phyloP scores from a whole-genome alignment of 2,329 filamentous ascomycete genomes.

The Claviceps quebecensis region DNA sequence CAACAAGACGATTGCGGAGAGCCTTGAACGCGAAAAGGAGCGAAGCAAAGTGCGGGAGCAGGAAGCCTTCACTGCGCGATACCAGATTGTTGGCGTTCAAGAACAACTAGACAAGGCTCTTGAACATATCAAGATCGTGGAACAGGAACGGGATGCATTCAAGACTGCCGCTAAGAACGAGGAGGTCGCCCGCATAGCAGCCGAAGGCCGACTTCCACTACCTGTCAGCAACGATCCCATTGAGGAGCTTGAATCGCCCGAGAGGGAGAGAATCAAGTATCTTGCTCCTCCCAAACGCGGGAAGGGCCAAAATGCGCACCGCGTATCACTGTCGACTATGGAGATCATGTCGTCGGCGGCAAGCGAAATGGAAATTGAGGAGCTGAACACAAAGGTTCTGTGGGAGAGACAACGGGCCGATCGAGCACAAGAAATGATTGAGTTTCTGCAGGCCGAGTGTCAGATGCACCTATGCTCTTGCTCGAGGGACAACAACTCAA shows the following conservation, averaged over 20 bases:
- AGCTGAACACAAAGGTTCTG: conserved; percentile 35
- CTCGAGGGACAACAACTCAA: conserved; percentile 22
- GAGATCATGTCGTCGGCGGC: conserved; percentile 41
- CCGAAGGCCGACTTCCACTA: conserved; percentile 55
- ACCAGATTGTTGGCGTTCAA: conserved; percentile 48
- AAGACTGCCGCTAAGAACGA: conserved; percentile 60
- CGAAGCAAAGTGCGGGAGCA: conserved; percentile 49
- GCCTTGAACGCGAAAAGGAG: conserved; percentile 48
- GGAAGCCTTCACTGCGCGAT: conserved; percentile 54
- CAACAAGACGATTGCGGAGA: conserved; percentile 42
- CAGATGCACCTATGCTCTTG: conserved; percentile 53
- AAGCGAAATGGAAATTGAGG: conserved; percentile 45
- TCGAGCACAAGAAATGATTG: conserved; percentile 56
- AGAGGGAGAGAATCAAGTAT: conserved; percentile 25
- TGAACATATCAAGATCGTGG: conserved; percentile 49
- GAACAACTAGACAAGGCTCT: conserved; percentile 53
- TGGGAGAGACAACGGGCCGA: conserved; percentile 52
- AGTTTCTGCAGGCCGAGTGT: conserved; percentile 65
- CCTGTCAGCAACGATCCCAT: conserved; percentile 38
- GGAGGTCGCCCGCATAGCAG: conserved; percentile 57
- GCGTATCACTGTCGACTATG: conserved; percentile 31
- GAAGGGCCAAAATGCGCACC: conserved; percentile 25
- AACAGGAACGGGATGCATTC: conserved; percentile 62
- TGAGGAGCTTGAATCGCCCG: conserved; percentile 50
- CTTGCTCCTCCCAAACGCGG: conserved; percentile 10